A percentile compares a stretch with the other conserved stretches of the same genome.
Conservation (phyloP, 257 asterid genomes). For the Gentiana dahurica region DNA sequence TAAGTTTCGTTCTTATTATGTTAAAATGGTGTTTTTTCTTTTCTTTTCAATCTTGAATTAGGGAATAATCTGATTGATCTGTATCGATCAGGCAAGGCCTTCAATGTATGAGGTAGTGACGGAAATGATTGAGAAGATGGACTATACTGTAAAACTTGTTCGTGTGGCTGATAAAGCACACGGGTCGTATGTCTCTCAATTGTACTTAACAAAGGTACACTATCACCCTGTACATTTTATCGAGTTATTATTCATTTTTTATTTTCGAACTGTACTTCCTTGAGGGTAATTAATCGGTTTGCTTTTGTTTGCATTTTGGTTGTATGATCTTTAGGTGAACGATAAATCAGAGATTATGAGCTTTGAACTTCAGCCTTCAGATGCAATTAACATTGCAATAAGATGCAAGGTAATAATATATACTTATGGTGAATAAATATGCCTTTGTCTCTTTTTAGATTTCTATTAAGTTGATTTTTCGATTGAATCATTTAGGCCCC, state of each 20-base stretch:
- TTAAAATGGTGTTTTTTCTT: not conserved
- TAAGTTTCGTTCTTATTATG: slow-evolving; percentile 26
- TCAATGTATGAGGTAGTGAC: slow-evolving; percentile 87
- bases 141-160: slow-evolving; percentile 76
- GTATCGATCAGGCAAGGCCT: slow-evolving; percentile 65
- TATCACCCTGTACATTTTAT: not conserved
- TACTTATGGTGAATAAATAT: no score
- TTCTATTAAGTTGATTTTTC: no score
- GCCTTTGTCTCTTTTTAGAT: not conserved
- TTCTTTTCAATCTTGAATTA: slow-evolving; percentile 3
- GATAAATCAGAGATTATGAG: slow-evolving; percentile 45
- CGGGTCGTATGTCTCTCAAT: slow-evolving; percentile 86
- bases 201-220: slow-evolving; percentile 61
- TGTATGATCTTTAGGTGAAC: slow-evolving; percentile 35
- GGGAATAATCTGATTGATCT: not conserved
- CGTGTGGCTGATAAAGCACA: slow-evolving; percentile 93
- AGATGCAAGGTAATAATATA: slow-evolving; percentile 55
- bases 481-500: no score
- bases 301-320: no score
- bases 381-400: slow-evolving; percentile 82
- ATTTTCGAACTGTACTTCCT: no score
- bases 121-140: slow-evolving; percentile 95
- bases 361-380: slow-evolving; percentile 78
- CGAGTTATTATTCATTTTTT: not conserved
- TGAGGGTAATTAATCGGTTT: no score